Conservation (phyloP, 352 stramenopile genomes). For the Phytophthora hibernalis region DNA sequence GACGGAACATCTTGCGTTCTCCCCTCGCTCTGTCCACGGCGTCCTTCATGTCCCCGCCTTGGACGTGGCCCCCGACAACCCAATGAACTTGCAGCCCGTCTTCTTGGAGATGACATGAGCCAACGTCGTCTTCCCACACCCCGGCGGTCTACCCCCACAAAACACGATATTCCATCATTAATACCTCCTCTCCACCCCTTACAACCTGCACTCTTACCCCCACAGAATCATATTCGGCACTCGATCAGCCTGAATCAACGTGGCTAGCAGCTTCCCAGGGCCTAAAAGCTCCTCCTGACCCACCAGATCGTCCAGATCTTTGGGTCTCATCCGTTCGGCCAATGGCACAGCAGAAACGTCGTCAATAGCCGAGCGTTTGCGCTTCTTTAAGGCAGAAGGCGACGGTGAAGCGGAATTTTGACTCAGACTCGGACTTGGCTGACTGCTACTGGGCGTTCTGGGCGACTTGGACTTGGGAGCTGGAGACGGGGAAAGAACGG, state of each 20-base stretch:
- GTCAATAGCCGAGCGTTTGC: conserved; percentile 41
- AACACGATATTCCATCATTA: conserved; percentile 12
- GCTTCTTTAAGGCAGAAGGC: conserved; percentile 52
- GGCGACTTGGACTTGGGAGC: conserved; percentile 26
- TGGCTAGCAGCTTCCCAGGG: conserved; percentile 61
- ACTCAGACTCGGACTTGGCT: background rate
- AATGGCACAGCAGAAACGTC: conserved; percentile 54
- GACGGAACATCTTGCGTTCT: conserved; percentile 65
- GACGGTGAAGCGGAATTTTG: conserved; percentile 23
- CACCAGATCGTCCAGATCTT: conserved; percentile 62
- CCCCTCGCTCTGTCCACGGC: conserved; percentile 74
- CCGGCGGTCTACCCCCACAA: conserved; percentile 59
- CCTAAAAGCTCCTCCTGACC: conserved; percentile 76
- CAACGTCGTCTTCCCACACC: conserved; percentile 89
- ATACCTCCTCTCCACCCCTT: background rate
- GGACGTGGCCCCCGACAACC: conserved; percentile 75
- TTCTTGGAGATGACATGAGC: conserved; percentile 76
- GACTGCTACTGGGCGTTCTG: conserved; percentile 21
- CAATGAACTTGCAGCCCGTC: conserved; percentile 77
- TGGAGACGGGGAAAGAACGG: conserved; percentile 20
- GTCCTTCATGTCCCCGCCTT: conserved; percentile 77
- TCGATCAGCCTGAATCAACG: conserved; percentile 69
- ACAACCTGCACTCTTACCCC: conserved; percentile 47
- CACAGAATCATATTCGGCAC: conserved; percentile 90
- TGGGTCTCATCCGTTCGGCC: conserved; percentile 80